Evolutionary conservation across 2,329 filamentous ascomycete genomes (phyloP), one percentile per base, ranked within the genome.

Genomic region (Phaeosphaeriaceae sp.): DNA sequence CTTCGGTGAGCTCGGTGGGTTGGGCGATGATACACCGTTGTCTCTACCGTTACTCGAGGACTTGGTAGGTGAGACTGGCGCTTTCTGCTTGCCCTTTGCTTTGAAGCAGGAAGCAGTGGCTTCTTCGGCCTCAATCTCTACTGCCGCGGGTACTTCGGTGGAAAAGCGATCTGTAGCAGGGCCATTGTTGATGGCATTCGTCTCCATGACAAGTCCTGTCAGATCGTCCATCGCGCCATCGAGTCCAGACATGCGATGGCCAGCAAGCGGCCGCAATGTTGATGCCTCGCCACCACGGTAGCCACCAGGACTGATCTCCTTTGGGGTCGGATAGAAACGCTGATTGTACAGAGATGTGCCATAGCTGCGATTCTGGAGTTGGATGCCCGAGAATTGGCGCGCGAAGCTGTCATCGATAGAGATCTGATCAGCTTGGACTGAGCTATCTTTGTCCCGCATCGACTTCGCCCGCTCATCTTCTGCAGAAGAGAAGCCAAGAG

Each of bases 221-320:
- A 78, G 56, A 45, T 78, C 76, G 47, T 79, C 76, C 73, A 77
- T 73, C 9, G 76, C 73, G 33, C 77, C 77, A 55, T 79, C 76
- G 49, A 77, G 64, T 21, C 73, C 73, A 60, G 71, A 74, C 46
- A 75, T 56, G 50, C 67, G 67, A 52, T 71, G 62, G 50, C 68
- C 62, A 59, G 67, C 62, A 56, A 66, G 63, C 24, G 63, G 59
- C 51, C 70, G 67, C 55, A 56, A 48, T 42, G 58, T 45, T 31
- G 57, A 42, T 13, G 60, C 48, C 36, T 27, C 42, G 24, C 63
- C 54, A 50, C 44, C 60, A 51, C 47, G 46, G 24, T 58, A 36
- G 4, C 53, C 51, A 19, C 57, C 57, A 3, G 58, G 50, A n/a
- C 56, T 57, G 33, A 66, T 52, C 54, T 74, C 70, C 45, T 73